These are phyloP conservation scores for Monosporascus ibericus DNA, from an alignment of 2,329 filamentous ascomycete species.

Conservation along the genomic window DNA sequence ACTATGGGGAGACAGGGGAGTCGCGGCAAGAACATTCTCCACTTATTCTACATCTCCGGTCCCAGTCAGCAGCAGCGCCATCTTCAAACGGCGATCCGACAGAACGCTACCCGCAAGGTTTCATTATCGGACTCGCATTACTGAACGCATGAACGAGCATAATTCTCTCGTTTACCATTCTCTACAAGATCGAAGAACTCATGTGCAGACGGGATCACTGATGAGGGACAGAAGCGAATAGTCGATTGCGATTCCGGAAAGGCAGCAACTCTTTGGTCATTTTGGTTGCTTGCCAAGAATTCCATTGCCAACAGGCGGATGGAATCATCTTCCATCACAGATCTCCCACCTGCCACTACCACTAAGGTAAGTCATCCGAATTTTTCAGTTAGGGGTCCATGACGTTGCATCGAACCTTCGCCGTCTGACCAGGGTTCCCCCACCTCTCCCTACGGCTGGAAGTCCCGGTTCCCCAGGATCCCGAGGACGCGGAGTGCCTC, in stretches of 20 bases:
- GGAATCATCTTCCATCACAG: background rate
- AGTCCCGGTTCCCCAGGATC: background rate
- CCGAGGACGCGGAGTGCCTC: background rate
- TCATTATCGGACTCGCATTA: conserved; percentile 12
- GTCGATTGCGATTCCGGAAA: background rate
- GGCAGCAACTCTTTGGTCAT: too few relatives aligned
- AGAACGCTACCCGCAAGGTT: conserved; percentile 26
- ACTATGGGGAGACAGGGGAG: background rate
- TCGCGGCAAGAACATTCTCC: background rate
- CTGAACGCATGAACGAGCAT: background rate
- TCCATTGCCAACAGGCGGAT: too few relatives aligned
- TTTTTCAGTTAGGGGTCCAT: background rate
- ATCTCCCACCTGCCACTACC: background rate
- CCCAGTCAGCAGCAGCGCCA: conserved; percentile 17
- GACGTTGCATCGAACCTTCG: background rate
- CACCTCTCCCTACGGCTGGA: background rate
- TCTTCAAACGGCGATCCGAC: conserved; percentile 27
- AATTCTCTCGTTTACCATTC: background rate
- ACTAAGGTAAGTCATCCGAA: background rate
- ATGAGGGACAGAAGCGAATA: background rate
- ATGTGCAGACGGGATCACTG: background rate
- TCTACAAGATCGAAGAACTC: background rate
- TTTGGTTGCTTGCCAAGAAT: too few relatives aligned
- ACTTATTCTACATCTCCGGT: background rate
- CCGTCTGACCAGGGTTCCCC: background rate